A percentile compares a stretch with the other conserved stretches of the same genome.
Evolutionary conservation across 192 early-diverging fungal species (phyloP).

Genomic region (Diversispora eburnea): DNA sequence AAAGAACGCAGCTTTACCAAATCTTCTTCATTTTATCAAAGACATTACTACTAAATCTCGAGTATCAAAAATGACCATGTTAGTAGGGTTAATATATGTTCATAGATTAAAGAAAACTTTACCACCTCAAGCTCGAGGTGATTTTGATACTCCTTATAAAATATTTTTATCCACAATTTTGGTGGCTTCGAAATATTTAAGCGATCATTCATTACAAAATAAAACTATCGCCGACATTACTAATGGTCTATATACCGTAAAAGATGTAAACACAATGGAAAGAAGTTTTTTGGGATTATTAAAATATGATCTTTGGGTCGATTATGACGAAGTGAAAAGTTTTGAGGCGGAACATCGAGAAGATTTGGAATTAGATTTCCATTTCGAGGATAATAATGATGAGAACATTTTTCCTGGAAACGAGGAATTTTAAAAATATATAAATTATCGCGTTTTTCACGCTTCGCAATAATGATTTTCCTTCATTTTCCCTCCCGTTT

Average conservation of each 20-base stretch:
- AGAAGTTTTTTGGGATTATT: conserved; percentile 53
- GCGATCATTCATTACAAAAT: conserved; percentile 45
- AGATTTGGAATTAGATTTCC: conserved; percentile 29
- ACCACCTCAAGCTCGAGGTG: conserved; percentile 59
- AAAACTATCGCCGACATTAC: conserved; percentile 43
- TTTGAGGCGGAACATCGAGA: conserved; percentile 40
- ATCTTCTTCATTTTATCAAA: conserved; percentile 34
- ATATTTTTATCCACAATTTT: conserved; percentile 69
- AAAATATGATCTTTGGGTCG: conserved; percentile 54
- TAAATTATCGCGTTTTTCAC: too few species aligned
- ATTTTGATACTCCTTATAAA: conserved; percentile 68
- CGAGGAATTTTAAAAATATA: too few species aligned
- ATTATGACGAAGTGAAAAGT: conserved; percentile 41
- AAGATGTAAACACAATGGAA: conserved; percentile 58
- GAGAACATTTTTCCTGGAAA: too few species aligned
- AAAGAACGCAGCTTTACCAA: conserved; percentile 14
- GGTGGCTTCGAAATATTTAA: conserved; percentile 63
- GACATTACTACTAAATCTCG: conserved; percentile 32
- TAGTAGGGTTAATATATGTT: conserved; percentile 70
- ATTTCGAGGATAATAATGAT: background rate
- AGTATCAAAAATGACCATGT: conserved; percentile 42
- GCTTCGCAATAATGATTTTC: too few species aligned
- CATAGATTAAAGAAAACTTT: conserved; percentile 61
- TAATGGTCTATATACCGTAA: conserved; percentile 47
- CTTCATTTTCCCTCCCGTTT: too few species aligned